Conservation (phyloP, 768 basidiomycete genomes). For the Obba rivulosa region DNA sequence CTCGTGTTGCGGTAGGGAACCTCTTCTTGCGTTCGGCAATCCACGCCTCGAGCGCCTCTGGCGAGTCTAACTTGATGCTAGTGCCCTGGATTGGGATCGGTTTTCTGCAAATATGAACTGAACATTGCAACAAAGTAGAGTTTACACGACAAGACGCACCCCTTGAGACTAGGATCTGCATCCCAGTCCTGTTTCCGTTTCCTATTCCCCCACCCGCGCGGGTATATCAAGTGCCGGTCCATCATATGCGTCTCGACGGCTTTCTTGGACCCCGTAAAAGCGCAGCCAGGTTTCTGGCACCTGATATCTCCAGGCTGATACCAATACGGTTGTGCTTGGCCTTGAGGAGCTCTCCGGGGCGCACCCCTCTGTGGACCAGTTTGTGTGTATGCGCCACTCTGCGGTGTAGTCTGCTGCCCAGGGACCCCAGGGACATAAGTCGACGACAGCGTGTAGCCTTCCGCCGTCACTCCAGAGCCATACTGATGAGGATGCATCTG, state of each 20-base stretch:
- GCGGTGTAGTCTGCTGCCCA: too few species aligned
- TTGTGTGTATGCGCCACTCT: conserved; percentile 1
- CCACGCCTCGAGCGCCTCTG: conserved; percentile 81
- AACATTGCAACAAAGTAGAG: not conserved
- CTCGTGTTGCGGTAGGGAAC: conserved; percentile 67
- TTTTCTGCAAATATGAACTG: conserved; percentile 41
- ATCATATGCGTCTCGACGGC: conserved; percentile 78
- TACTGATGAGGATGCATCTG: conserved; percentile 10
- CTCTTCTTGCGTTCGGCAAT: conserved; percentile 82
- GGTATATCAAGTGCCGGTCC: conserved; percentile 85
- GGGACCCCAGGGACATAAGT: conserved; percentile 28
- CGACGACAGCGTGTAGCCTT: conserved; percentile 30
- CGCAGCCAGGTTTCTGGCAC: conserved; percentile 61
- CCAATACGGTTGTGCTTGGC: conserved; percentile 33
- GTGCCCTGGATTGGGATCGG: conserved; percentile 76
- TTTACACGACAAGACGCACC: conserved; percentile 37
- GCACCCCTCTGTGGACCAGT: not conserved
- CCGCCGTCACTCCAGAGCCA: conserved; percentile 18
- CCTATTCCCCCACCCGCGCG: conserved; percentile 60
- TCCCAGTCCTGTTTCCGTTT: conserved; percentile 66
- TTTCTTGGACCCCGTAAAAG: conserved; percentile 64
- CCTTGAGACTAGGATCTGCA: conserved; percentile 75
- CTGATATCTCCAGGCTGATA: conserved; percentile 56
- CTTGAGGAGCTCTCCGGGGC: not conserved
- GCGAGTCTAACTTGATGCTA: conserved; percentile 67